Base-by-base conservation (phyloP, 768 basidiomycete species). In the Punctularia strigosozonata region DNA sequence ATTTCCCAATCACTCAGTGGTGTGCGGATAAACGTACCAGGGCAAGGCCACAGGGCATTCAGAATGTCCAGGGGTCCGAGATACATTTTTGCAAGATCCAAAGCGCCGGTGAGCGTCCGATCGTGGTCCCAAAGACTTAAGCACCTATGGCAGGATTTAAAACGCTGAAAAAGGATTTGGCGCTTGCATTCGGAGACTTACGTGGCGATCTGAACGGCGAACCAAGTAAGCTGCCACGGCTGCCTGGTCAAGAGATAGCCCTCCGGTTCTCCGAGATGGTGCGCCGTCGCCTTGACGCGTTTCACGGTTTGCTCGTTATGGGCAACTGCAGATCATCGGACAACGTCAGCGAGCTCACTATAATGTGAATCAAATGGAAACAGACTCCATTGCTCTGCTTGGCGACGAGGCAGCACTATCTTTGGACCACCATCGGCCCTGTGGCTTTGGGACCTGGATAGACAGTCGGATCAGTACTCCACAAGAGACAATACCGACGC, bases 371-470 rank as follows among this genome's bases (percentile, higher is more conserved):
- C 28, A 26, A 23, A 14, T 18, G 13, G 25, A 13, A 5, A 75
- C 82, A 55, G 57, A 87, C 84, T 63, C 84, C 84, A 87, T 49
- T 86, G 80, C 46, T 80, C 75, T 0, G 78, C 76, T 42, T 84
- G 79, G 48, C 24, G 74, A 63, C 18, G 74, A 75, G 18, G 64
- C 53, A 30, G 59, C 10, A 34, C 28, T 30, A 10, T 56, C 10
- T 53, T 46, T 3, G 47, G 45, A n/a, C 50, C 52, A 10, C 56
- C 52, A 20, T 64, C 63, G 32, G 55, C 61, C 36, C 69, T 67
- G 31, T 71, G 59, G 19, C 72, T 71, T 47, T 75, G 73, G 45
- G 80, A 52, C 39, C 73, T 71, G 20, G 20, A 23, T 7, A 42
- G 46, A 38, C 36, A 47, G 43, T 47, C 44, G 25, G 41, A 38